Evolutionary conservation across 306 rosid genomes (phyloP).

Genomic region (Urtica urens): DNA sequence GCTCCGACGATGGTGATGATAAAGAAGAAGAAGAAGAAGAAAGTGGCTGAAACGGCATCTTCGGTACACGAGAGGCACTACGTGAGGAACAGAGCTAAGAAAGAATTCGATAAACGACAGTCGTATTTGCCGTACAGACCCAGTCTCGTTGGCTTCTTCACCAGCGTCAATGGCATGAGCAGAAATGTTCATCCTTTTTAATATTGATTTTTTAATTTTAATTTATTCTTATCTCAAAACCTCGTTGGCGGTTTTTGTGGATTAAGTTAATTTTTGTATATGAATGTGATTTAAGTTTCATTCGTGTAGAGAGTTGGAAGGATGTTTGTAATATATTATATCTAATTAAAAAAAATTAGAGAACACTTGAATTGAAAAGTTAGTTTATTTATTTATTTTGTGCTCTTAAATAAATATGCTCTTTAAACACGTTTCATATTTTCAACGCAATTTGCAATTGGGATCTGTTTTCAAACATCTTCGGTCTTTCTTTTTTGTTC

Average conservation of each 20-base stretch:
- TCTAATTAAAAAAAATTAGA: too few relatives aligned
- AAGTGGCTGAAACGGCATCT: slow-evolving; percentile 23
- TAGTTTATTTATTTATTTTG: too few relatives aligned
- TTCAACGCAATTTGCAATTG: too few relatives aligned
- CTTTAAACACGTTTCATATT: too few relatives aligned
- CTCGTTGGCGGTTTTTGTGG: not conserved
- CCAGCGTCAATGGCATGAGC: slow-evolving; percentile 44
- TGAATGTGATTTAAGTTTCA: too few relatives aligned
- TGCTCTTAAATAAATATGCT: too few relatives aligned
- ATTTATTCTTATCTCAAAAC: not conserved
- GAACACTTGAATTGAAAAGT: too few relatives aligned
- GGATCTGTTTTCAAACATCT: too few relatives aligned
- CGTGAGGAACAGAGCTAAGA: slow-evolving; percentile 45
- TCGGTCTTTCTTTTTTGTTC: too few relatives aligned
- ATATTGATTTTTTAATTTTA: not conserved
- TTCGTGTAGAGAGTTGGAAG: too few relatives aligned
- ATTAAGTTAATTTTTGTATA: too few relatives aligned
- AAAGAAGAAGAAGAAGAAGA: slow-evolving; percentile 5
- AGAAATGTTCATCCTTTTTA: slow-evolving; percentile 69
- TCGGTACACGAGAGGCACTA: slow-evolving; percentile 60
- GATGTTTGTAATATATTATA: too few relatives aligned
- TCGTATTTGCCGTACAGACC: slow-evolving; percentile 74
- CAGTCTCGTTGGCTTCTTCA: slow-evolving; percentile 57
- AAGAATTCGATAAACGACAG: slow-evolving; percentile 49
- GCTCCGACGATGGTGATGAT: not conserved